Base-by-base conservation (phyloP, 495 filamentous ascomycete genomes). In the Penicillium pancosmium region DNA sequence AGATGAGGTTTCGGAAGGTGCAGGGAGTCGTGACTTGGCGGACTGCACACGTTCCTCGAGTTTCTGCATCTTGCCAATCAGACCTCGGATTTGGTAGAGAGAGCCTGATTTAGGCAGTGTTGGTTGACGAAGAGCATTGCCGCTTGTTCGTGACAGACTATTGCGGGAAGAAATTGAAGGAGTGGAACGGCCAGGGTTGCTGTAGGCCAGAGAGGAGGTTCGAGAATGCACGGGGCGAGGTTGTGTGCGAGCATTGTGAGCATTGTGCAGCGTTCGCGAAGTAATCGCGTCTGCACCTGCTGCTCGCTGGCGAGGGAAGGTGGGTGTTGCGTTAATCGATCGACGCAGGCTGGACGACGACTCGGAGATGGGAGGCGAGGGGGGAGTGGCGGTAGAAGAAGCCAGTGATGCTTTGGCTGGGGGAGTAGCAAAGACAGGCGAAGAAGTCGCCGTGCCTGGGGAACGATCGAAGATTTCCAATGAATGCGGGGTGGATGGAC, bases 41-140 rank as follows among this genome's bases (percentile, higher is more conserved):
- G 89, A 91, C 50, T 98, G 92, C 7, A 98, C 92, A 33, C 93
- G 82, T 56, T 93, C 89, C 71, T 98, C 95, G 41, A 98, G 85
- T 60, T 88, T 86, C 71, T 96, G 91, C 95, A 98, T 97, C 74
- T 97, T 94, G 21, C 91, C 92, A 56, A 93, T 94, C 54, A 98
- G 84, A 3, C 87, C 88, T 25, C 94, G 91, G 67, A 98, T 93
- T 66, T 98, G 94, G 56, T 89, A 89, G 33, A 98, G 82, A 5
- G 95, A 97, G 36, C 86, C 89, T 16, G 95, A 97, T 36, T 88
- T 81, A 31, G 92, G 88, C 23, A 95, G 65, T 40, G 59, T 77
- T 51, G 70, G 71, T 43, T 58, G 73, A 58, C 62, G 72, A 7
- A 65, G 65, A 11, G 59, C 51, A 18, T 64, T 46, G 18, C 43